These are phyloP conservation scores for Salpingoeca rosetta DNA, from an alignment of 78 protist species.

Conservation along the genomic window DNA sequence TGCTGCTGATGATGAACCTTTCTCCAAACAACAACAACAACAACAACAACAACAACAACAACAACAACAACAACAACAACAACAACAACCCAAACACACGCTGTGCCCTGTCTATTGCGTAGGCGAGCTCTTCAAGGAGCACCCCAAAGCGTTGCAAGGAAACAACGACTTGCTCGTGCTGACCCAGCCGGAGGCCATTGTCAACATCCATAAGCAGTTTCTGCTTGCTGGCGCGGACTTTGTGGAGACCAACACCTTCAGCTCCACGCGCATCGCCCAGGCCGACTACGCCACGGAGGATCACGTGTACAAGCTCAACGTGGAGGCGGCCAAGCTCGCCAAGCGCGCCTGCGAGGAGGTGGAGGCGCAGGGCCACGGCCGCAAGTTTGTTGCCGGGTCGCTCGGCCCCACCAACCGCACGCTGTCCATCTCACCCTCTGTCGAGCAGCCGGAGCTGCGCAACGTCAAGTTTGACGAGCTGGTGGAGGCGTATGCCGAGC, in stretches of 20 bases:
- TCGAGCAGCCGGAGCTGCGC: conserved; percentile 84
- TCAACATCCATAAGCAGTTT: conserved; percentile 71
- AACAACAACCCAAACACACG: too few relatives aligned
- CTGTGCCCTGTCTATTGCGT: too few relatives aligned
- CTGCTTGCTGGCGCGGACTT: conserved; percentile 95
- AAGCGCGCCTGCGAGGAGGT: conserved; percentile 28
- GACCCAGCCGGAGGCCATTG: conserved; percentile 82
- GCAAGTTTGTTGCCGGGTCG: conserved; percentile 88
- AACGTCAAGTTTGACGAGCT: conserved; percentile 81
- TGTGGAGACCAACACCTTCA: conserved; percentile 95
- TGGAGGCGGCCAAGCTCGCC: conserved; percentile 62
- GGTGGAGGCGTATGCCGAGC: conserved; percentile 79
- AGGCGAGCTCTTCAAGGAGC: conserved; percentile 51
- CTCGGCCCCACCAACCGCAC: conserved; percentile 95
- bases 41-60: too few relatives aligned
- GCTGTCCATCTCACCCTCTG: conserved; percentile 87
- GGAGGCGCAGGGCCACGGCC: background rate
- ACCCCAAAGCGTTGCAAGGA: conserved; percentile 83
- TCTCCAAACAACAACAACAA: too few relatives aligned
- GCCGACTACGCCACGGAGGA: conserved; percentile 85
- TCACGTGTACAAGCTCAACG: conserved; percentile 46
- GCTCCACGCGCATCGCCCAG: conserved; percentile 75
- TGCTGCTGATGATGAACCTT: too few relatives aligned
- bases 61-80: too few relatives aligned
- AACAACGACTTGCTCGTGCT: conserved; percentile 91